Percentiles rank a stretch among this genome's conserved stretches.
phyloP scores from a whole-genome alignment of 2,329 filamentous ascomycete species.

The Saccharata proteae region DNA sequence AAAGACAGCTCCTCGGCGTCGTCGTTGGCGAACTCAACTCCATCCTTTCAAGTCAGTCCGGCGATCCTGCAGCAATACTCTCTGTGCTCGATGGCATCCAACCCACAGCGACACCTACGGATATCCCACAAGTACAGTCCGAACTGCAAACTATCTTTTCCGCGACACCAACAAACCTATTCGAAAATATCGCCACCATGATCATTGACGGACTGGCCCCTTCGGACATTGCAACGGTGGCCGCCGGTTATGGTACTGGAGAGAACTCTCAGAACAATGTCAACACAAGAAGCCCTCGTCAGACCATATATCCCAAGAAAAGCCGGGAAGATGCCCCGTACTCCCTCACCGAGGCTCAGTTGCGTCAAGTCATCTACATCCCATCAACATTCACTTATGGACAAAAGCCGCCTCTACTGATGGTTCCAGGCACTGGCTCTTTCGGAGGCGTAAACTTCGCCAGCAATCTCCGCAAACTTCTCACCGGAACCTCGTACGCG shows the following conservation, averaged over 20 bases:
- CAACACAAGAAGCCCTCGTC: conserved; percentile 14
- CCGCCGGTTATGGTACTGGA: conserved; percentile 10
- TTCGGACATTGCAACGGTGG: background rate
- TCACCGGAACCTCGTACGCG: conserved; percentile 29
- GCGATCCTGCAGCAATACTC: conserved; percentile 5
- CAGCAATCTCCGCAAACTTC: conserved; percentile 38
- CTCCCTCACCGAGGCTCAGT: conserved; percentile 30
- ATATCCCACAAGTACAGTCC: conserved; percentile 11
- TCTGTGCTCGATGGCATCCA: conserved; percentile 12
- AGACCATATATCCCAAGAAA: conserved; percentile 26
- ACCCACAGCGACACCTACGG: conserved; percentile 16
- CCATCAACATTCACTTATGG: conserved; percentile 37
- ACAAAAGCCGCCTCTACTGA: conserved; percentile 35
- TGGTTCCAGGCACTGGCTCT: conserved; percentile 42
- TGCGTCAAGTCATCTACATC: conserved; percentile 42
- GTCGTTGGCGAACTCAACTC: background rate
- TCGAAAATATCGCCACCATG: conserved; percentile 14
- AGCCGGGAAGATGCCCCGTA: conserved; percentile 35
- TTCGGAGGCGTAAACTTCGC: conserved; percentile 35
- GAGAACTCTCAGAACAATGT: conserved; percentile 17
- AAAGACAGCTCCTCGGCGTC: background rate
- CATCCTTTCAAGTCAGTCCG: no score
- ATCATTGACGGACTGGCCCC: conserved; percentile 15
- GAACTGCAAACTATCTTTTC: conserved; percentile 11
- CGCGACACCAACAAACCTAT: conserved; percentile 16